Base-by-base conservation (phyloP, 2,329 filamentous ascomycete species). In the Fusarium vanettenii region DNA sequence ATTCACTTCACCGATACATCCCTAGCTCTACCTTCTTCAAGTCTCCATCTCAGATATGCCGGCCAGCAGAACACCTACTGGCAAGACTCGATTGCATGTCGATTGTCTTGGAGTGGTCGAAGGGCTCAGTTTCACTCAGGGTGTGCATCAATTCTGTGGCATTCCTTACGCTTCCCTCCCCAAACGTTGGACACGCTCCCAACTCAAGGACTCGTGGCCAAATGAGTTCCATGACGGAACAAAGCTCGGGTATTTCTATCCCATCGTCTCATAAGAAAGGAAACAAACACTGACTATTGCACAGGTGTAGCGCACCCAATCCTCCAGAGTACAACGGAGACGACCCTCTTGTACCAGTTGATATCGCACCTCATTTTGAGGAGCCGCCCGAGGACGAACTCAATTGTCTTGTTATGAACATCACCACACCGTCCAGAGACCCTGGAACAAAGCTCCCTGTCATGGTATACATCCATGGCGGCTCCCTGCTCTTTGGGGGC, bases 161-260 rank as follows among this genome's bases (percentile, higher is more conserved):
- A 74, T 74, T 11, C 72, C 72, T 3, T 74, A 74, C 4, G 72
- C 64, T 22, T 39, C 25, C 4, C 59, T 74, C n/a, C 10, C 61
- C 4, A 74, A 74, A 13, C 70, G 72, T 10, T 74, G 70, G 72
- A 71, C 72, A n/a, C 64, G 72, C 0, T 71, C 72, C 6, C 43
- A 37, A 22, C 64, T 71, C 13, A 68, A 57, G 16, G 37, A 60
- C 5, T 61, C 64, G 2, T 71, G 64, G 67, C 45, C 67, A 3
- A 16, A 41, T 18, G n/a, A 31, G 3, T 71, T 64, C 16, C 72
- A 74, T 11, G 56, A 74, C 31, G 70, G 72, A 13, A 71, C 68
- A 27, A 67, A 69, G 18, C 27, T 66, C 1, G 72, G 71, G 72
- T 71, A 50, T 22, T 37, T 13, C 52, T 33, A 56, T 56, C n/a